Base-by-base conservation (phyloP, 345 rosid species). In the Eucalyptus leucophloia region DNA sequence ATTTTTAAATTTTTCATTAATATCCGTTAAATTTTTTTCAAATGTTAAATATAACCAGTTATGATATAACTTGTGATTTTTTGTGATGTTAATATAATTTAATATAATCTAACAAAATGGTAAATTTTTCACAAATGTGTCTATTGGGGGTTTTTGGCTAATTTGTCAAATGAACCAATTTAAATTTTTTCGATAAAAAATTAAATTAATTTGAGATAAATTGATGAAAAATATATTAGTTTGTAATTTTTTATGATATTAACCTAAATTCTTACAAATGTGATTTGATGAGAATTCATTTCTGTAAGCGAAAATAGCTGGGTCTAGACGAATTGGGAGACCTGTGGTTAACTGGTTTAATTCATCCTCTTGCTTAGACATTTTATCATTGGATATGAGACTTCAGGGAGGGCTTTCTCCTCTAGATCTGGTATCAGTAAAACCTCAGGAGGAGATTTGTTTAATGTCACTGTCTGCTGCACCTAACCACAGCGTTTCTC, bases 71-170 rank as follows among this genome's bases (percentile, higher is more conserved):
- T 50, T 8, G 11, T 21, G 58, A 4, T 53, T 2, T 53, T 53
- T 21, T 0, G 58, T 8, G 58, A 53, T 53, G 2, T 53, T 53
- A 53, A 53, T 21, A 1, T 1, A 21, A 3, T 53, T 21, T 53
- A 19, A 21, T 0, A 2, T 21, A 21, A 53, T 8, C 2, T 4
- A 8, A 21, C 0, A 0, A 53, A 53, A 53, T 0, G 5, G 5
- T 53, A 53, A 8, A 1, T 53, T 53, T 53, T 53, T 53, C 11
- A 21, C 1, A 21, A 53, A 53, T 19, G 11, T 53, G 26, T 0
- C 11, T n/a, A 53, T 53, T 8, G 2, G 26, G 1, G 24, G 5
- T 19, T 53, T 53, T 53, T 53, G 26, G 11, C 26, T 53, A 53
- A 53, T 53, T 21, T 53, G 11, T 53, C 0, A 21, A 53, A 11